phyloP scores from a whole-genome alignment of 1,284 basidiomycete genomes.

The Lignosus rhinocerotis region DNA sequence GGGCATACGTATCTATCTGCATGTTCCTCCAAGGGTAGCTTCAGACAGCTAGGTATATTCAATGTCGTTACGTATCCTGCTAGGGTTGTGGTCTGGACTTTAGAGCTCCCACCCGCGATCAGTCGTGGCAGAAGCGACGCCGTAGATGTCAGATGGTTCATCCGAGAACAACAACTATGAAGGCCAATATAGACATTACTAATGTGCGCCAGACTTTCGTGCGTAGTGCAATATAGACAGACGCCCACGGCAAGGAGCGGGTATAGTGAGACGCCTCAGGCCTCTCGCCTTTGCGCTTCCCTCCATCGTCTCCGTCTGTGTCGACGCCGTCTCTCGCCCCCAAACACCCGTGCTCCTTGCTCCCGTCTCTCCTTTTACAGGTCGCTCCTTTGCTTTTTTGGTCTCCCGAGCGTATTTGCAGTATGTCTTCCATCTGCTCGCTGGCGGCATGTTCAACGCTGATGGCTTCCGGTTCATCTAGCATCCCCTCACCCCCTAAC shows the following conservation, averaged over 20 bases:
- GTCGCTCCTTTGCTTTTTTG: slow-evolving; percentile 14
- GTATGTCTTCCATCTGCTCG: not conserved
- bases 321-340: not conserved
- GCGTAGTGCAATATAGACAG: no score
- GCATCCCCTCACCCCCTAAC: slow-evolving; percentile 1
- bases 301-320: not conserved
- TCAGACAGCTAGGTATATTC: no score
- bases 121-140: no score
- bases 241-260: not conserved
- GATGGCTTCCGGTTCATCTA: slow-evolving; percentile 2
- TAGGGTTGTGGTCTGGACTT: no score
- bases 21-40: no score
- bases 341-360: not conserved
- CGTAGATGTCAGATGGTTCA: no score
- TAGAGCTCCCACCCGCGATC: no score
- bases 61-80: no score
- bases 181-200: no score
- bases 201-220: no score
- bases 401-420: not conserved
- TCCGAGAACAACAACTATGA: no score
- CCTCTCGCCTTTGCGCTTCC: not conserved
- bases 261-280: not conserved
- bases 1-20: no score
- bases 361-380: slow-evolving; percentile 5
- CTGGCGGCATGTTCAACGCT: not conserved